phyloP scores from a whole-genome alignment of 1,284 basidiomycete species.

The Cerioporus squamosus region DNA sequence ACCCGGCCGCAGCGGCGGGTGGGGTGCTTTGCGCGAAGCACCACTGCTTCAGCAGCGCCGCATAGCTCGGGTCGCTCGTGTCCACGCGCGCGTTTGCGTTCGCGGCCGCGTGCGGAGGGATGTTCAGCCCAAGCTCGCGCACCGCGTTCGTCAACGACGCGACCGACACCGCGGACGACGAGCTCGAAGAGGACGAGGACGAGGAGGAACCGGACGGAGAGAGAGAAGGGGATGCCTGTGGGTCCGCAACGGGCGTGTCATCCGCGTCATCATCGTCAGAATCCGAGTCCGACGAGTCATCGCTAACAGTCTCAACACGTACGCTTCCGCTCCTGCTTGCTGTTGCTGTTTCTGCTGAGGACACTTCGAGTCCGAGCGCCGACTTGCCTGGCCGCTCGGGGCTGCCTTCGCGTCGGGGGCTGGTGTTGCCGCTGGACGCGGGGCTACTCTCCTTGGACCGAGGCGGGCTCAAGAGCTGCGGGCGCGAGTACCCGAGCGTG shows the following conservation, averaged over 20 bases:
- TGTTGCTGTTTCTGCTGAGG: not conserved
- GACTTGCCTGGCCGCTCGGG: slow-evolving; percentile 8
- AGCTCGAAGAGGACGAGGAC: no score
- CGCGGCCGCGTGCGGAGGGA: slow-evolving; percentile 1
- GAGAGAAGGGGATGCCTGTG: not conserved
- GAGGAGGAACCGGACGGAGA: no score
- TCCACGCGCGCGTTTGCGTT: slow-evolving; percentile 21
- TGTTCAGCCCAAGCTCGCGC: slow-evolving; percentile 19
- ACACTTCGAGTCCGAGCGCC: slow-evolving; percentile 8
- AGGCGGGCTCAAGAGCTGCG: slow-evolving; percentile 28
- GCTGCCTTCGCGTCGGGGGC: slow-evolving; percentile 18
- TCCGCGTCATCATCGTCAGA: not conserved
- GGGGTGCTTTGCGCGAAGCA: slow-evolving; percentile 59
- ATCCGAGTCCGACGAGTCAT: not conserved
- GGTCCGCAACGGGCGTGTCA: not conserved
- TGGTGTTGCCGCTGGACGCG: slow-evolving; percentile 16
- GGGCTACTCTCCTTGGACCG: slow-evolving; percentile 24
- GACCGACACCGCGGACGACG: not conserved
- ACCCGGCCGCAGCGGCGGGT: slow-evolving; percentile 14
- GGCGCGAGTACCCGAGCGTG: slow-evolving; percentile 5
- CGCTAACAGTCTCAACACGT: not conserved
- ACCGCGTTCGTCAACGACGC: slow-evolving; percentile 20
- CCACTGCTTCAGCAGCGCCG: slow-evolving; percentile 69
- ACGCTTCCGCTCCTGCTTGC: not conserved
- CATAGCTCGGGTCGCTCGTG: slow-evolving; percentile 49